These are phyloP conservation scores for Auriscalpium vulgare DNA, from an alignment of 768 basidiomycete genomes.

Conservation along the genomic window DNA sequence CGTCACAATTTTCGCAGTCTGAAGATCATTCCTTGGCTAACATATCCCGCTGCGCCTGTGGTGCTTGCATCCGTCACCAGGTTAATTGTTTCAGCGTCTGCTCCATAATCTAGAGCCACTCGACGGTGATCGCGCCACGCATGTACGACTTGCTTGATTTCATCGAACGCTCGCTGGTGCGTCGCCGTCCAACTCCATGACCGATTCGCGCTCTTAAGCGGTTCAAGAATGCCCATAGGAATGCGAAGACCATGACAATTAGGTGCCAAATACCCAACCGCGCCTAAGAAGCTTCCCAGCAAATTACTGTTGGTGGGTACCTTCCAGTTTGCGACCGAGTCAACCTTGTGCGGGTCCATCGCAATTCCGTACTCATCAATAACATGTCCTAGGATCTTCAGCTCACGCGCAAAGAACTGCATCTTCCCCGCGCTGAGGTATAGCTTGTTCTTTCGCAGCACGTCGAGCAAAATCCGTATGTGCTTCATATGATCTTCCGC, in stretches of 20 bases:
- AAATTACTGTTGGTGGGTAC: constrained; percentile 21
- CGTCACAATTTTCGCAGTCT: constrained; percentile 13
- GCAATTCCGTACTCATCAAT: constrained; percentile 20
- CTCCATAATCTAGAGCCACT: constrained; percentile 18
- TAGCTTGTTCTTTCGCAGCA: constrained; percentile 25
- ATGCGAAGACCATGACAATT: constrained; percentile 12
- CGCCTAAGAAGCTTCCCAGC: constrained; percentile 27
- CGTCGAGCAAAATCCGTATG: constrained; percentile 25
- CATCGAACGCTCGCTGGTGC: constrained; percentile 18
- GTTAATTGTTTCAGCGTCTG: constrained; percentile 14
- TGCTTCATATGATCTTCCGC: constrained; percentile 24
- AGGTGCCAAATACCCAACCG: constrained; percentile 24
- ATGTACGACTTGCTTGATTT: constrained; percentile 19
- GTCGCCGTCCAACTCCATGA: background rate
- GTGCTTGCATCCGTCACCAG: constrained; percentile 20
- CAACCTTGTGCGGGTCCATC: constrained; percentile 22
- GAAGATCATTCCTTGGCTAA: constrained; percentile 16
- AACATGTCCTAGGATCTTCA: constrained; percentile 25
- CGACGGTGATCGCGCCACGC: constrained; percentile 14
- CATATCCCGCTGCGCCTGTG: constrained; percentile 14
- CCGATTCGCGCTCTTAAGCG: constrained; percentile 8
- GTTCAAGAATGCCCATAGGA: constrained; percentile 7
- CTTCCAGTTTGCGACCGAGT: constrained; percentile 24
- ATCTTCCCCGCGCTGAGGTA: constrained; percentile 31
- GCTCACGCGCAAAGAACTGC: constrained; percentile 20